A percentile compares a stretch with the other conserved stretches of the same genome.
Conservation (phyloP, 2,329 filamentous ascomycete species). For the Claviceps sp. region DNA sequence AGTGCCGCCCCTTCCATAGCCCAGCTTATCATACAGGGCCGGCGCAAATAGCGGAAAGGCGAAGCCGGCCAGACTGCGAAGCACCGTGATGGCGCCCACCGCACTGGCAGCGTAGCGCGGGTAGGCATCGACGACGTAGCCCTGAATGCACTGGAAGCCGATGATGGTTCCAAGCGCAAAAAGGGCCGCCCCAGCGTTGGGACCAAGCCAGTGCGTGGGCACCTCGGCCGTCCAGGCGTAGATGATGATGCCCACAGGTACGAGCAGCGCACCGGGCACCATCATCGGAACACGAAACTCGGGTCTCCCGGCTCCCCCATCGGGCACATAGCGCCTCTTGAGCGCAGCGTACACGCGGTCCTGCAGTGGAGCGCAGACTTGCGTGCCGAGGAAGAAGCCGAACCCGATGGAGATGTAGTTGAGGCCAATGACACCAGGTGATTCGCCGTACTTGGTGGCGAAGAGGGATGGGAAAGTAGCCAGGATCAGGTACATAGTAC, state of each 20-base stretch:
- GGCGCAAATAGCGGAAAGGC: constrained; percentile 39
- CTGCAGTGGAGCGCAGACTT: constrained; percentile 21
- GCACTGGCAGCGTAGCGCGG: constrained; percentile 32
- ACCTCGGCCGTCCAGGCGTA: constrained; percentile 13
- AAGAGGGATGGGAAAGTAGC: constrained; percentile 41
- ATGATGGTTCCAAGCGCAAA: constrained; percentile 24
- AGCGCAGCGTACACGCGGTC: constrained; percentile 32
- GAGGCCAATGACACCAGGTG: constrained; percentile 26
- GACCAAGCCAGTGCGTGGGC: constrained; percentile 30
- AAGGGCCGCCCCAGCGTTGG: constrained; percentile 29
- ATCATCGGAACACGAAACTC: constrained; percentile 31
- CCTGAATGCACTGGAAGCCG: constrained; percentile 31
- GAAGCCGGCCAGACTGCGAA: constrained; percentile 35
- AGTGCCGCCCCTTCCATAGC: constrained; percentile 29
- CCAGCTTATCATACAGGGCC: constrained; percentile 27
- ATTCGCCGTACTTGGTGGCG: constrained; percentile 20
- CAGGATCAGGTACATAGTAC: constrained; percentile 43
- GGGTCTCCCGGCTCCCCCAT: constrained; percentile 18
- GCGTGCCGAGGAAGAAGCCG: constrained; percentile 18
- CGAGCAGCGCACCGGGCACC: constrained; percentile 25
- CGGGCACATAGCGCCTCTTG: constrained; percentile 8
- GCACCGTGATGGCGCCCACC: constrained; percentile 28
- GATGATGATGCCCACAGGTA: constrained; percentile 30
- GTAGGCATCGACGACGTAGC: constrained; percentile 34
- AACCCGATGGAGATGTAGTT: constrained; percentile 18